Conservation (phyloP, 164 flowering plant genomes). For the Magnolia changhungtana region DNA sequence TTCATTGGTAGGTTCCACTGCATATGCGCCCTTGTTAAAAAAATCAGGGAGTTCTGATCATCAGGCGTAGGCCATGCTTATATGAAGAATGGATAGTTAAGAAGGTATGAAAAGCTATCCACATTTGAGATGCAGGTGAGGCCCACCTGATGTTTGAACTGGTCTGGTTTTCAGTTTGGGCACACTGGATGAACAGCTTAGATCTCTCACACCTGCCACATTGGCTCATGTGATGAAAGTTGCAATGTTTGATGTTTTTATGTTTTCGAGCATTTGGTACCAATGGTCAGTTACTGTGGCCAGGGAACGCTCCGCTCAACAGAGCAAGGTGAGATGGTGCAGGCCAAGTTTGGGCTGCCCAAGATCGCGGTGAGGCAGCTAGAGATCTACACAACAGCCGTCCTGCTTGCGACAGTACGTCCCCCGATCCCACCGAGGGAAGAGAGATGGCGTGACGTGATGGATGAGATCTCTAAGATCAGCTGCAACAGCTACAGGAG, state of each 20-base stretch:
- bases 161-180: no score
- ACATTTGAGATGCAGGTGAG: neutral
- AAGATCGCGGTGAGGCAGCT: slow-evolving; percentile 80
- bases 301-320: slow-evolving; percentile 95
- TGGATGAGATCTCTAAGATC: slow-evolving; percentile 86
- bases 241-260: neutral
- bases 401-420: slow-evolving; percentile 77
- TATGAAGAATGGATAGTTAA: no score
- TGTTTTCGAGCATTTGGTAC: neutral
- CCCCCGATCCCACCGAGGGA: slow-evolving; percentile 91
- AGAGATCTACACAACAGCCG: slow-evolving; percentile 96
- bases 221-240: neutral
- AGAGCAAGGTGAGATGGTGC: slow-evolving; percentile 99
- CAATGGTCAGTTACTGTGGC: slow-evolving; percentile 9
- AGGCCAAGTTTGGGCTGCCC: slow-evolving; percentile 88
- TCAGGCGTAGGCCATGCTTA: neutral
- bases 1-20: neutral
- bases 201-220: neutral
- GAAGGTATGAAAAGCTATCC: no score
- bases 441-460: slow-evolving; percentile 80
- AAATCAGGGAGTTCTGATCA: neutral
- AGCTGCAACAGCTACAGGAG: slow-evolving; percentile 71
- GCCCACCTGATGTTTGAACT: neutral
- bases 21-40: neutral
- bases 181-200: neutral